Evolutionary conservation across 2,329 filamentous ascomycete genomes (phyloP).

Genomic region (Penicillium vulpinum): DNA sequence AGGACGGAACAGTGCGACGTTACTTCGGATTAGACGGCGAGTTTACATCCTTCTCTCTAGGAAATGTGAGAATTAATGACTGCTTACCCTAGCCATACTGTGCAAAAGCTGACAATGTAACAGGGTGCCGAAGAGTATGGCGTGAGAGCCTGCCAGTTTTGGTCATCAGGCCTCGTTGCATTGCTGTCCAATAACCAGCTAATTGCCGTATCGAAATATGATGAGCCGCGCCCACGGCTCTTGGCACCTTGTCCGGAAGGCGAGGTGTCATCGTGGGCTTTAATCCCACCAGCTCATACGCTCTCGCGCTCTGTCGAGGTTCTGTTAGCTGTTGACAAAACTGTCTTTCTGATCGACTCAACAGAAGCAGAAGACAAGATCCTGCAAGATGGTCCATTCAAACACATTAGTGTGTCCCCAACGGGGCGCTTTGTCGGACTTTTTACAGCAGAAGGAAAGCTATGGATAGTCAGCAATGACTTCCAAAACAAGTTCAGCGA

Average conservation of each 20-base stretch:
- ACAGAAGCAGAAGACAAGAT: slow-evolving; percentile 88
- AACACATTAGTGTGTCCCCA: slow-evolving; percentile 85
- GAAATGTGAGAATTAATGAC: slow-evolving; percentile 56
- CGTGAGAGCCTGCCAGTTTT: slow-evolving; percentile 88
- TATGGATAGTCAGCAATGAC: slow-evolving; percentile 92
- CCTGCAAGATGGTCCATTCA: slow-evolving; percentile 88
- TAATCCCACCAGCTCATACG: slow-evolving; percentile 84
- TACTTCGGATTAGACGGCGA: slow-evolving; percentile 91
- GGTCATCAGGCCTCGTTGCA: slow-evolving; percentile 87
- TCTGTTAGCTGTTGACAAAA: slow-evolving; percentile 78
- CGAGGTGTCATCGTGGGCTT: slow-evolving; percentile 80
- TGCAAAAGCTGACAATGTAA: slow-evolving; percentile 15
- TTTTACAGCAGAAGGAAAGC: slow-evolving; percentile 79
- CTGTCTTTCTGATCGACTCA: slow-evolving; percentile 82
- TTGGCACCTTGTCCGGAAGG: slow-evolving; percentile 76
- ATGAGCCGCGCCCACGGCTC: slow-evolving; percentile 83
- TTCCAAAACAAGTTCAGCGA: slow-evolving; percentile 91
- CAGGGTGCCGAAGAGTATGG: slow-evolving; percentile 81
- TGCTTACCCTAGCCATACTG: too few species aligned
- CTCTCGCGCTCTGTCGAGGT: slow-evolving; percentile 92
- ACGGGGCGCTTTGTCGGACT: slow-evolving; percentile 86
- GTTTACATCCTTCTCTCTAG: slow-evolving; percentile 90
- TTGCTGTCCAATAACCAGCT: slow-evolving; percentile 85
- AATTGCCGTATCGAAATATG: slow-evolving; percentile 82
- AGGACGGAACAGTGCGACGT: slow-evolving; percentile 86